A percentile compares a stretch with the other conserved stretches of the same genome.
These are phyloP conservation scores for Coffea eugenioides DNA, from an alignment of 257 asterid genomes.

Conservation along the genomic window DNA sequence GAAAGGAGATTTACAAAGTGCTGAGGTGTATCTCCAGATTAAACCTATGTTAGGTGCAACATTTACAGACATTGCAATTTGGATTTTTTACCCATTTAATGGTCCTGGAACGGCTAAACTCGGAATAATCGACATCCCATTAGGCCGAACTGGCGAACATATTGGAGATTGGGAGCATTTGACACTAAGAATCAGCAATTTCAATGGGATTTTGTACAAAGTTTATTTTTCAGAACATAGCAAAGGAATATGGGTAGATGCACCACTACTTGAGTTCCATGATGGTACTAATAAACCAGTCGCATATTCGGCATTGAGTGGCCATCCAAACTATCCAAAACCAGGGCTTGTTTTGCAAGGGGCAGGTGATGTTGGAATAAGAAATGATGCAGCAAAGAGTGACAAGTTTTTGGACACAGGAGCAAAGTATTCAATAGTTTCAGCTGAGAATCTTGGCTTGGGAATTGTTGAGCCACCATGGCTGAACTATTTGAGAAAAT, in stretches of 20 bases:
- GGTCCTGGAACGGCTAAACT: constrained; percentile 67
- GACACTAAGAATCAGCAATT: constrained; percentile 79
- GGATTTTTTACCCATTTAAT: constrained; percentile 87
- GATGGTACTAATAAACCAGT: constrained; percentile 48
- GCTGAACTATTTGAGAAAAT: constrained; percentile 57
- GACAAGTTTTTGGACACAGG: constrained; percentile 56
- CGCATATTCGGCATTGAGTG: constrained; percentile 60
- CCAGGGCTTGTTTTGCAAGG: constrained; percentile 61
- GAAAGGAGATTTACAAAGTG: constrained; percentile 51
- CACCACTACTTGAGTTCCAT: constrained; percentile 44
- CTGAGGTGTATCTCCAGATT: constrained; percentile 67
- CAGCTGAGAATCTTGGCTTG: constrained; percentile 41
- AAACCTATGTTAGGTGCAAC: constrained; percentile 72
- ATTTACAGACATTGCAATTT: constrained; percentile 66
- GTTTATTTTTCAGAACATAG: constrained; percentile 68
- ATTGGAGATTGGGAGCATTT: constrained; percentile 96
- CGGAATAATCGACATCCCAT: constrained; percentile 43
- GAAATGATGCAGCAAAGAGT: constrained; percentile 65
- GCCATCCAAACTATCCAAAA: constrained; percentile 54
- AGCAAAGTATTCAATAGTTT: constrained; percentile 38
- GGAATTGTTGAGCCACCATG: constrained; percentile 65
- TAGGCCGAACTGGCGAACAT: constrained; percentile 78
- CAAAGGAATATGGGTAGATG: constrained; percentile 69
- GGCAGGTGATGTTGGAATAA: constrained; percentile 44
- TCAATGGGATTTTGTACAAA: constrained; percentile 54